A percentile compares a stretch with the other conserved stretches of the same genome.
Conservation (phyloP, 768 basidiomycete species). For the Fomitopsis pulvina region DNA sequence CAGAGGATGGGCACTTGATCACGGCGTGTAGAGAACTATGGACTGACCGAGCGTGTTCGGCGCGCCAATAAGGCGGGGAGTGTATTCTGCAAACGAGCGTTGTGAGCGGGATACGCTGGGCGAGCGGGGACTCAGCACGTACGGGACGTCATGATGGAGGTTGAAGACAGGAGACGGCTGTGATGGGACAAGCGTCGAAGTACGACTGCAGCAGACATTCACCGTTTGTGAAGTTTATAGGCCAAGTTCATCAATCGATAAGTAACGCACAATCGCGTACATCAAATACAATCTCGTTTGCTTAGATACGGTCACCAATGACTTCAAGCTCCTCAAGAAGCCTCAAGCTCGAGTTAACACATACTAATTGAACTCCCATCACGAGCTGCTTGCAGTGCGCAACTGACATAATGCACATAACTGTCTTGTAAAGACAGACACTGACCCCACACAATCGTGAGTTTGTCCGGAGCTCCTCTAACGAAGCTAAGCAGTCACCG, state of each 20-base stretch:
- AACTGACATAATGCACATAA: too few species aligned
- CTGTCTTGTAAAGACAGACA: too few species aligned
- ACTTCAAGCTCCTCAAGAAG: too few species aligned
- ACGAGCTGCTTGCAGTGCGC: too few species aligned
- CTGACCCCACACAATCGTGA: too few species aligned
- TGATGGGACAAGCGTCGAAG: constrained; percentile 56
- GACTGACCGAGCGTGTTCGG: constrained; percentile 86
- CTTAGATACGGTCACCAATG: too few species aligned
- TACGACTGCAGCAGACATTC: constrained; percentile 19
- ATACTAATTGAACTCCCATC: too few species aligned
- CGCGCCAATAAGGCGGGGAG: constrained; percentile 75
- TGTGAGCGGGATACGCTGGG: constrained; percentile 11
- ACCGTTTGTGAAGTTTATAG: constrained; percentile 1
- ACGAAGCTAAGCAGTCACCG: not conserved
- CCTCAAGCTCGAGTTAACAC: too few species aligned
- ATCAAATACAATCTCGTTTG: too few species aligned
- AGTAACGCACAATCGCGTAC: not conserved
- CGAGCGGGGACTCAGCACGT: constrained; percentile 24
- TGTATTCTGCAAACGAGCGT: constrained; percentile 44
- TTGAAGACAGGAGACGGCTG: constrained; percentile 45
- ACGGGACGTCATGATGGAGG: constrained; percentile 50
- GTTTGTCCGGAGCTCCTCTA: too few species aligned
- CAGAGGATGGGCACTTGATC: constrained; percentile 6
- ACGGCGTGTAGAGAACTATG: constrained; percentile 2
- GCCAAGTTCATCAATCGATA: not conserved